A percentile compares a stretch with the other conserved stretches of the same genome.
Evolutionary conservation across 2,329 filamentous ascomycete species (phyloP).

Genomic region (Ophidiomyces ophidiicola): DNA sequence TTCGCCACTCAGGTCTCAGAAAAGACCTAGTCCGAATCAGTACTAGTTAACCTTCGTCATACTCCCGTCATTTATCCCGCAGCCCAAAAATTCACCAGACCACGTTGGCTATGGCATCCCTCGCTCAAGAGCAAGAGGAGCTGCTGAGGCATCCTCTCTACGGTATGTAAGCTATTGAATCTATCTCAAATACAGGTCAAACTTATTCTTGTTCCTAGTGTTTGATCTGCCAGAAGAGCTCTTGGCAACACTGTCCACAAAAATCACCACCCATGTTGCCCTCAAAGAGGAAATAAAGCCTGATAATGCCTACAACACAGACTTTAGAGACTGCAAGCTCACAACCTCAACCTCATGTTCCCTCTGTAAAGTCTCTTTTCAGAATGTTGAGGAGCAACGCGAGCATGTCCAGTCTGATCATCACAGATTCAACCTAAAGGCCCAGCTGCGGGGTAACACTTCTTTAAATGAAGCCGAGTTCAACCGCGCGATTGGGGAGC

Average conservation of each 20-base stretch:
- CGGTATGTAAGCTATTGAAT: constrained; percentile 23
- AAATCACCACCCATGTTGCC: constrained; percentile 32
- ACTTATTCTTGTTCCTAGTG: constrained; percentile 38
- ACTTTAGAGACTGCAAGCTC: constrained; percentile 30
- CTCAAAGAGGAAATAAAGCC: constrained; percentile 19
- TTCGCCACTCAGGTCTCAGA: background rate
- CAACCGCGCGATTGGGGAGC: constrained; percentile 66
- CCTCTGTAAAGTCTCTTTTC: constrained; percentile 62
- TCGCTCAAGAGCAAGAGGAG: constrained; percentile 23
- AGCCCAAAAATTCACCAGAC: background rate
- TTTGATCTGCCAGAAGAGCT: constrained; percentile 72
- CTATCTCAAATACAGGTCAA: background rate
- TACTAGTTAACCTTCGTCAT: background rate
- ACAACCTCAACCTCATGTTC: constrained; percentile 59
- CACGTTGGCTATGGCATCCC: constrained; percentile 13
- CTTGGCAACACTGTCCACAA: constrained; percentile 53
- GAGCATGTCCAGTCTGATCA: constrained; percentile 80
- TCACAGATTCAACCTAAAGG: constrained; percentile 89
- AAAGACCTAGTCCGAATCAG: background rate
- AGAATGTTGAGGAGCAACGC: constrained; percentile 65
- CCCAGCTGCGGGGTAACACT: constrained; percentile 62
- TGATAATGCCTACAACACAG: constrained; percentile 18
- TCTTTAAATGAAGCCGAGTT: constrained; percentile 73
- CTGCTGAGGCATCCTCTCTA: constrained; percentile 41
- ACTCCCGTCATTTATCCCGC: background rate